Base-by-base conservation (phyloP, 2,329 filamentous ascomycete genomes). In the Sclerotinia spermophila region DNA sequence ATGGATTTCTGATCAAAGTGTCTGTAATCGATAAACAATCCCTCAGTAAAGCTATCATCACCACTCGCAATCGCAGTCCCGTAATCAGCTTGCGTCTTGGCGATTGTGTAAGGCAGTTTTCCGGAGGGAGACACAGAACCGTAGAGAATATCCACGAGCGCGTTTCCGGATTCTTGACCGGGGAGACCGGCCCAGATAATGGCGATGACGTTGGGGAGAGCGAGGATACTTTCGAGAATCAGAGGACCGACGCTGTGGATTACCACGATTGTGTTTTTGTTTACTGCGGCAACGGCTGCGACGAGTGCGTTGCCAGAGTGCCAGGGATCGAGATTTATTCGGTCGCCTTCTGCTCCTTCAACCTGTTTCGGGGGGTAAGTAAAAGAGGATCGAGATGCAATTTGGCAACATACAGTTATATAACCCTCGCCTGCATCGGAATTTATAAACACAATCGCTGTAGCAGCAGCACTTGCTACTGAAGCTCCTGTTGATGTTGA, bases 351-450 rank as follows among this genome's bases (percentile, higher is more conserved):
- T 45, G 68, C 71, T 11, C 73, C 74, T 72, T 78, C 76, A 40
- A 76, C 74, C 74, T 76, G n/a, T 30, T 24, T 19, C 5, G 53
- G 45, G 45, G 68, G 64, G 5, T 70, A 11, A 48, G 44, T 24
- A 35, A 33, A 17, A 45, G 53, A 24, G 7, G 45, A 10, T 5
- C 19, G 11, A 13, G 24, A 67, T 24, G 35, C 2, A 42, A 3
- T 17, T 38, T 24, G 24, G 24, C 17, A 11, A 69, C 70, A 40
- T 21, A 77, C 77, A 1, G 77, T 78, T 27, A 79, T 75, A 73
- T 86, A 92, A 1, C 89, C 91, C 80, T 96, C 93, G 2, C 91
- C 90, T 2, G 90, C 86, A 79, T 91, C 92, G 10, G 84, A 85
- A 77, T 91, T 91, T 74, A 87, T 86, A 74, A 91, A 87, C 1